A percentile compares a stretch with the other conserved stretches of the same genome.
These are phyloP conservation scores for Melastoma candidum DNA, from an alignment of 441 rosid genomes.

Conservation along the genomic window DNA sequence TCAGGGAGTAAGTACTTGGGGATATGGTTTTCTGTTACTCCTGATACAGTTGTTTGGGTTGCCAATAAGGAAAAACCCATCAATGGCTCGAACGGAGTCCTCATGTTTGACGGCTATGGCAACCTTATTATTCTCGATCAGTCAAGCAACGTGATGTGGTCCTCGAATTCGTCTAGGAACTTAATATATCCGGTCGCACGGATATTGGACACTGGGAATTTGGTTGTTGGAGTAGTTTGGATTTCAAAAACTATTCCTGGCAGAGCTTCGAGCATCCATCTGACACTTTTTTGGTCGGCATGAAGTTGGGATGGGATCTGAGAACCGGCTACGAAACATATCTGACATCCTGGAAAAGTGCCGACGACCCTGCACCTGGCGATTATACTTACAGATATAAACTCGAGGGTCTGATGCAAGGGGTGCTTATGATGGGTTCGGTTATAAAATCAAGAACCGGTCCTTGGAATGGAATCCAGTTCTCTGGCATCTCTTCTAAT, in stretches of 20 bases:
- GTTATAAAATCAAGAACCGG: not conserved
- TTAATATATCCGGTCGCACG: not conserved
- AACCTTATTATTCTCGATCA: slow-evolving; percentile 9
- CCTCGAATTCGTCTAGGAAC: not conserved
- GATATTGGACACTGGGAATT: slow-evolving; percentile 12
- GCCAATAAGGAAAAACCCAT: slow-evolving; percentile 5
- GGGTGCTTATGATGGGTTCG: not conserved
- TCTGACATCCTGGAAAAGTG: slow-evolving; percentile 5
- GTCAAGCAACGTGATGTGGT: slow-evolving; percentile 8
- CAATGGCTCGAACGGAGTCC: not conserved
- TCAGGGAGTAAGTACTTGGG: no score
- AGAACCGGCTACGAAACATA: not conserved
- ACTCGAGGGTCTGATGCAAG: not conserved
- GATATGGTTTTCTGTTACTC: no score
- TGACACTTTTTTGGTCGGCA: slow-evolving; percentile 2
- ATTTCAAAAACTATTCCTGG: no score
- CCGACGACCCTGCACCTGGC: slow-evolving; percentile 8
- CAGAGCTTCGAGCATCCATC: slow-evolving; percentile 1
- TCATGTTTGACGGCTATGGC: not conserved
- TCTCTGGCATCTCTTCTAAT: not conserved
- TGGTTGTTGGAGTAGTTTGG: slow-evolving; percentile 5
- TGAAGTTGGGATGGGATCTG: slow-evolving; percentile 6
- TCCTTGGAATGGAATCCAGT: slow-evolving; percentile 6
- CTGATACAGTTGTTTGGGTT: no score
- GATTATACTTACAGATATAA: not conserved